These are phyloP conservation scores for Gynochthodes officinalis DNA, from an alignment of 257 asterid genomes.

Conservation along the genomic window DNA sequence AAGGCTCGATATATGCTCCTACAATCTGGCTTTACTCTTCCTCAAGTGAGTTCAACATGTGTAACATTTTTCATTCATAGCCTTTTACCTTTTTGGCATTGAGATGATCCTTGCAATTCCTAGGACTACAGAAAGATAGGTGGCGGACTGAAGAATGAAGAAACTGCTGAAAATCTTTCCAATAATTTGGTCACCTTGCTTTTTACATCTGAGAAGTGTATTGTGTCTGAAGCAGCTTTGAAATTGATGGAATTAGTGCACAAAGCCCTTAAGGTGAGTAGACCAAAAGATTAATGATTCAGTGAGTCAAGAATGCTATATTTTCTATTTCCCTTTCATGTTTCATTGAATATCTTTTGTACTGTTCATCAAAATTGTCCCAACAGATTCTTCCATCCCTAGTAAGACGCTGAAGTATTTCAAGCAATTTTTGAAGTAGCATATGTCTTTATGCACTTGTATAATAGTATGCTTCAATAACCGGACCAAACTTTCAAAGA, in stretches of 20 bases:
- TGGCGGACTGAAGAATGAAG: conserved; percentile 35
- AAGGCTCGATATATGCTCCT: conserved; percentile 79
- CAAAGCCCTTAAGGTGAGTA: conserved; percentile 73
- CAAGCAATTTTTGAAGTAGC: neutral
- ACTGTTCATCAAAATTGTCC: neutral
- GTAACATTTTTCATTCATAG: neutral
- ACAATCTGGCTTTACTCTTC: conserved; percentile 60
- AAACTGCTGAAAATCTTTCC: conserved; percentile 33
- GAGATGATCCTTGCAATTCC: conserved; percentile 12
- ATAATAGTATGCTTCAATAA: neutral
- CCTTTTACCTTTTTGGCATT: neutral
- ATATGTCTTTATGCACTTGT: neutral
- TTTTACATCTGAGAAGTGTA: conserved; percentile 80
- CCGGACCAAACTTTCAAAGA: neutral
- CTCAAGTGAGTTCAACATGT: conserved; percentile 56
- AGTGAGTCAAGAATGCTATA: neutral
- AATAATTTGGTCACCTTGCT: conserved; percentile 50
- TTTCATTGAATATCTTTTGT: neutral
- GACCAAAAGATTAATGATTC: neutral
- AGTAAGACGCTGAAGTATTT: neutral
- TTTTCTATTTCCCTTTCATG: neutral
- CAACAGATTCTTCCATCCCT: neutral
- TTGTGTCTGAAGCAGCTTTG: conserved; percentile 73
- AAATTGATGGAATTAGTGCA: conserved; percentile 85
- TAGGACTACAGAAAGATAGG: conserved; percentile 44